Percentiles rank a stretch among this genome's conserved stretches.
phyloP scores from a whole-genome alignment of 2,329 filamentous ascomycete species.

The Trichoderma sp. region DNA sequence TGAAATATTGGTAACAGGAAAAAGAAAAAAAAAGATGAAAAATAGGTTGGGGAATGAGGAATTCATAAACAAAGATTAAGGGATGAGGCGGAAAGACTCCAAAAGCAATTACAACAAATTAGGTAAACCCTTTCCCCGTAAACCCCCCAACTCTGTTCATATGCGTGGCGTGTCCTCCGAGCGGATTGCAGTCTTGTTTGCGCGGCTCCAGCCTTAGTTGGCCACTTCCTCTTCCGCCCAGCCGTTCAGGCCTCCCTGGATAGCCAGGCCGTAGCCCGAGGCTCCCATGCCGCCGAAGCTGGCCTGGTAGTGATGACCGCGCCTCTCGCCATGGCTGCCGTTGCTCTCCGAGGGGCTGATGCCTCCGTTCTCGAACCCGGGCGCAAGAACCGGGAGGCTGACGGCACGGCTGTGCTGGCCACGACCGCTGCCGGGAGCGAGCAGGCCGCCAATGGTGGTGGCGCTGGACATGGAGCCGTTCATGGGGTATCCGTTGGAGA shows the following conservation, averaged over 20 bases:
- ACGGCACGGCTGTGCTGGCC: conserved; percentile 77
- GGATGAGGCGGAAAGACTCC: conserved; percentile 35
- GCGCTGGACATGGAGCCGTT: conserved; percentile 59
- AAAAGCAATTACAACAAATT: conserved; percentile 48
- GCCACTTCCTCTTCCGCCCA: conserved; percentile 70
- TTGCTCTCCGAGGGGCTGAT: conserved; percentile 53
- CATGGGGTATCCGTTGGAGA: conserved; percentile 64
- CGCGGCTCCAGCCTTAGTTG: conserved; percentile 49
- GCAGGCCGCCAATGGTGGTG: conserved; percentile 73
- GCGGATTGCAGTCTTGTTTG: background rate
- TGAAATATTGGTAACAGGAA: conserved; percentile 27
- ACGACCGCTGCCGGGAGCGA: conserved; percentile 68
- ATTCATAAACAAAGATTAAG: conserved; percentile 31
- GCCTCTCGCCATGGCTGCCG: conserved; percentile 56
- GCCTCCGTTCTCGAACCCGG: conserved; percentile 63
- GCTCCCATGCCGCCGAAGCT: conserved; percentile 63
- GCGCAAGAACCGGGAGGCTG: conserved; percentile 75
- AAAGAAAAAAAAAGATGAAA: conserved; percentile 18
- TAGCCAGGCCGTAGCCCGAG: conserved; percentile 61
- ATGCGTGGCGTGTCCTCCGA: conserved; percentile 32
- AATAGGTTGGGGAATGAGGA: conserved; percentile 19
- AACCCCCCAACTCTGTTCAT: conserved; percentile 28
- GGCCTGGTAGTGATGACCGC: conserved; percentile 67
- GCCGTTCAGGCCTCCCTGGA: conserved; percentile 65
- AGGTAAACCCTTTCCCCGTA: conserved; percentile 39